Conservation (phyloP, 768 basidiomycete genomes). For the Leccinum fibrillosum region DNA sequence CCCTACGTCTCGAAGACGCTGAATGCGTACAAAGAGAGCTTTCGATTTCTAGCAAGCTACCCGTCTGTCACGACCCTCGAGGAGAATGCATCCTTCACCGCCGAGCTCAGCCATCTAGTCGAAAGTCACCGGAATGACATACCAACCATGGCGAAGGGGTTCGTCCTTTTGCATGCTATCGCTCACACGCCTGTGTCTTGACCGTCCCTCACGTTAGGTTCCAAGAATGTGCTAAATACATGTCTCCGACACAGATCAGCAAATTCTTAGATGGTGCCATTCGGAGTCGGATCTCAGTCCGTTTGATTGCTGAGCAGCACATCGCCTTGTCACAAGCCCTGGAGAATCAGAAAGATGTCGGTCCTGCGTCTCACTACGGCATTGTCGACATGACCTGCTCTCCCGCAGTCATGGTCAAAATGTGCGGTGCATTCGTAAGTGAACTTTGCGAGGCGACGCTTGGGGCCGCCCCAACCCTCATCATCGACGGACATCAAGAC, state of each 20-base stretch:
- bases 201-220: conserved; percentile 47
- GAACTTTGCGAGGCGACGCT: conserved; percentile 85
- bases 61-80: conserved; percentile 60
- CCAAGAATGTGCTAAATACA: conserved; percentile 81
- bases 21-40: conserved; percentile 65
- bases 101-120: conserved; percentile 67
- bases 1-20: conserved; percentile 77
- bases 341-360: conserved; percentile 33
- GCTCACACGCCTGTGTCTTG: background rate
- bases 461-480: conserved; percentile 62
- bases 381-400: conserved; percentile 74
- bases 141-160: conserved; percentile 90
- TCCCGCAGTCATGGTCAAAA: conserved; percentile 67
- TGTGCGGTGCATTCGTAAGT: conserved; percentile 80
- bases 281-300: conserved; percentile 81
- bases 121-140: conserved; percentile 83
- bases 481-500: conserved; percentile 68
- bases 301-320: conserved; percentile 89
- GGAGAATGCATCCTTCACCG: conserved; percentile 68
- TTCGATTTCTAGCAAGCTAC: conserved; percentile 65
- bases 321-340: conserved; percentile 77
- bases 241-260: conserved; percentile 76
- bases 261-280: conserved; percentile 82
- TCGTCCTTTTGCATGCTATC: conserved; percentile 15
- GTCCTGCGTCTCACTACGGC: conserved; percentile 50